Evolutionary conservation across 805 yeast species (phyloP).

Genomic region (Saturnispora zaruensis): DNA sequence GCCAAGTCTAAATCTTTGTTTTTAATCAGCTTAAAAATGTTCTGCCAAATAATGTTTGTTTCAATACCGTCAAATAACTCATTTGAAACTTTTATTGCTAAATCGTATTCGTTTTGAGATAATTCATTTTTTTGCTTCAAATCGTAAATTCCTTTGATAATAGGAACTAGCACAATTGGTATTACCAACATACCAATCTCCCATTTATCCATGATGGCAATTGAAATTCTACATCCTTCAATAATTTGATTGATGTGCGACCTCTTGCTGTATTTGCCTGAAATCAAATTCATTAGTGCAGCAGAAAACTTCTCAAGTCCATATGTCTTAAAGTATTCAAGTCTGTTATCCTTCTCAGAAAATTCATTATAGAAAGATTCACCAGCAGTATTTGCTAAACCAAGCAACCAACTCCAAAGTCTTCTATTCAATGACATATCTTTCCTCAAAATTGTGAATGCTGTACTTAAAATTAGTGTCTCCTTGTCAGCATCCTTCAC

Average conservation of each 20-base stretch:
- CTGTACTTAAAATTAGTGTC: constrained; percentile 51
- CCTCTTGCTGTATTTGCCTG: constrained; percentile 22
- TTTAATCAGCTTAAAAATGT: constrained; percentile 39
- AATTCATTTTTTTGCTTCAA: constrained; percentile 16
- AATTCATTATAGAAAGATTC: constrained; percentile 10
- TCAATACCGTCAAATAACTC: constrained; percentile 83
- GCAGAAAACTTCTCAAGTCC: constrained; percentile 43
- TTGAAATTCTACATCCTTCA: constrained; percentile 53
- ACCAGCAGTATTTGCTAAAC: constrained; percentile 46
- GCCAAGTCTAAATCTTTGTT: constrained; percentile 39
- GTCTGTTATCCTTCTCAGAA: constrained; percentile 22
- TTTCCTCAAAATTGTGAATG: constrained; percentile 60
- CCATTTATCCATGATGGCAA: constrained; percentile 86
- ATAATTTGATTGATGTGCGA: constrained; percentile 29
- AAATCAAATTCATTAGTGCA: constrained; percentile 46
- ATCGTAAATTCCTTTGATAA: constrained; percentile 41
- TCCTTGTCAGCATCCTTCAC: constrained; percentile 47
- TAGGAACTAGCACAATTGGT: constrained; percentile 60
- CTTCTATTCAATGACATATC: constrained; percentile 95
- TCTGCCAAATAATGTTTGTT: constrained; percentile 68
- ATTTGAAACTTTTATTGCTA: constrained; percentile 49
- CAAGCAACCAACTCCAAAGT: constrained; percentile 87
- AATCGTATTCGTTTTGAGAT: constrained; percentile 28
- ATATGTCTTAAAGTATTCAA: constrained; percentile 50
- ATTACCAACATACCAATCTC: constrained; percentile 75